Evolutionary conservation across 208 protist genomes (phyloP), one percentile per base, ranked within the genome.

Genomic region (Trypanosoma cruzi): DNA sequence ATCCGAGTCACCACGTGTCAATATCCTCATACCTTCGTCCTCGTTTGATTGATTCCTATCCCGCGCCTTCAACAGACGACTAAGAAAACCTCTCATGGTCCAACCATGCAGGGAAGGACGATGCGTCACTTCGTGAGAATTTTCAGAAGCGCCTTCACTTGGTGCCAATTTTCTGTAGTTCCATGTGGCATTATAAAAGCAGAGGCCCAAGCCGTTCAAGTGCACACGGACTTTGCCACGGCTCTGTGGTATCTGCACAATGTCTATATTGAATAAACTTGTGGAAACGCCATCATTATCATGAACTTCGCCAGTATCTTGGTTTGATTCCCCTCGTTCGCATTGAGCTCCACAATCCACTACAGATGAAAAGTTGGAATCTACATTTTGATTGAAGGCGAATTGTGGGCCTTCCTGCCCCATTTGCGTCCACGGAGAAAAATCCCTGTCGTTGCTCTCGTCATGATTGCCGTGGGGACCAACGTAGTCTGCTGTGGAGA

Each of bases 171-270:
- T 86, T 16, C 70, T 48, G 59, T 96, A 96, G 67, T 90, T 94
- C 28, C 83, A 80, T 0, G 91, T 94, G 13, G 91, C 86, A 71
- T 96, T 96, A 73, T 87, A 96, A 0, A 96, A 49, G 52, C 81
- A 88, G 5, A 93, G 31, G 0, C 82, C 77, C 76, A 94, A 76
- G 31, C 92, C 92, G 65, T 96, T 96, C 1, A 96, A 63, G 76
- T 96, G 92, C 16, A 96, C 55, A 57, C 85, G 84, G 44, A 85
- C 67, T 26, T 81, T 77, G 5, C 91, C 88, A 2, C 80, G 75
- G n/a, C 70, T 68, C 34, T 84, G 78, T 36, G 75, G 83, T 42
- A 96, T 80, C 26, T 71, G 68, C 40, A 94, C 84, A 22, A 84
- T 63, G 42, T 64, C 78, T 24, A 74, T 62, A 69, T 94, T 85